These are phyloP conservation scores for Haematococcus lacustris DNA, from an alignment of 139 green algal species.

Conservation along the genomic window DNA sequence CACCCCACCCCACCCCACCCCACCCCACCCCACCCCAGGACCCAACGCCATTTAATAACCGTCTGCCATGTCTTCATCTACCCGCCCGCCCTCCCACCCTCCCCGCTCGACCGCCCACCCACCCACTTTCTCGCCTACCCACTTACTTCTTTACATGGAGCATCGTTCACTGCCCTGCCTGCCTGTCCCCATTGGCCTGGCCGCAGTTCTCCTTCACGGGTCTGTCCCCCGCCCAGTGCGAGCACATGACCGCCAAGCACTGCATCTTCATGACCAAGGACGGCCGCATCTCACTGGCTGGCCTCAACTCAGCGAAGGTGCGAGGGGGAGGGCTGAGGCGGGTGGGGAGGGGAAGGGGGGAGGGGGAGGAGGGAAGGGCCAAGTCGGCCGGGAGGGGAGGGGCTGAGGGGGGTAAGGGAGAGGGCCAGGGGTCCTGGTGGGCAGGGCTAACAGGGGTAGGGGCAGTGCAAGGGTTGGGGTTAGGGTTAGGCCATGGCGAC, in stretches of 20 bases:
- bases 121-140: too few relatives aligned
- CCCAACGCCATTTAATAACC: too few relatives aligned
- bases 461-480: not conserved
- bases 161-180: conserved; percentile 4
- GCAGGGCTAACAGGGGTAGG: not conserved
- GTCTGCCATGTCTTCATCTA: too few relatives aligned
- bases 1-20: too few relatives aligned
- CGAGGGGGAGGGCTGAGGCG: not conserved
- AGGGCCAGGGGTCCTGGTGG: not conserved
- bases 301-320: conserved; percentile 78
- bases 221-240: conserved; percentile 46
- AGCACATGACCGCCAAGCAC: conserved; percentile 93
- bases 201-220: conserved; percentile 86
- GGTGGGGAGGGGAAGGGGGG: not conserved
- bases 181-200: not conserved
- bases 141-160: conserved; percentile 70
- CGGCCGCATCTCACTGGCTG: conserved; percentile 91
- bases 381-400: not conserved
- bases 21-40: too few relatives aligned
- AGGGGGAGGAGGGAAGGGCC: not conserved
- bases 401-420: not conserved
- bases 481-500: too few relatives aligned
- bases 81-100: too few relatives aligned
- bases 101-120: too few relatives aligned
- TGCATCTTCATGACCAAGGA: conserved; percentile 96